A percentile compares a stretch with the other conserved stretches of the same genome.
phyloP scores from a whole-genome alignment of 225 moss, liverwort and hornwort species.

The Ulota crispa region DNA sequence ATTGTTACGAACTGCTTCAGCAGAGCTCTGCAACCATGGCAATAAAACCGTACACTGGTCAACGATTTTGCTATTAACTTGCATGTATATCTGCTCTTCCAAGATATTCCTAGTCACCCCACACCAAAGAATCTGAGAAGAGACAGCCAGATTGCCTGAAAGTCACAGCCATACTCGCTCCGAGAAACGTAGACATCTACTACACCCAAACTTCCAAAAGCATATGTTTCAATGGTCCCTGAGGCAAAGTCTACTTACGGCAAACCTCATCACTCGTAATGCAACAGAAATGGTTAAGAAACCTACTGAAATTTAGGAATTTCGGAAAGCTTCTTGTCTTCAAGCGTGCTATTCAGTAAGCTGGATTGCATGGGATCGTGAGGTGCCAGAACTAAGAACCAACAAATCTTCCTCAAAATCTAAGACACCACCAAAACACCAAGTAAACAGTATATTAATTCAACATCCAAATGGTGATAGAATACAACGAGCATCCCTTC shows the following conservation, averaged over 20 bases:
- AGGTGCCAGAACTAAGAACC: constrained; percentile 90
- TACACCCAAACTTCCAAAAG: not conserved
- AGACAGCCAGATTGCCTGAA: not conserved
- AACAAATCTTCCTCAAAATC: constrained; percentile 94
- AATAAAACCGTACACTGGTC: not conserved
- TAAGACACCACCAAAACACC: constrained; percentile 40
- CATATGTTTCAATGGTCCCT: not conserved
- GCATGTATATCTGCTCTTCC: constrained; percentile 17
- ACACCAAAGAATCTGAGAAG: constrained; percentile 40
- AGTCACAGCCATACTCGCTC: not conserved
- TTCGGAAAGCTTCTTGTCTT: constrained; percentile 96
- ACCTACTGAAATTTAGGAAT: constrained; percentile 92
- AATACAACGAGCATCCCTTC: not conserved
- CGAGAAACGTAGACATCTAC: not conserved
- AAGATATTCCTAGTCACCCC: not conserved
- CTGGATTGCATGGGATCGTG: constrained; percentile 97
- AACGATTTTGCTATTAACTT: not conserved
- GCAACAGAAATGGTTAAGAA: not conserved
- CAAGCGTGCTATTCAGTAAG: constrained; percentile 85
- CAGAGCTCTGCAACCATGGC: constrained; percentile 61
- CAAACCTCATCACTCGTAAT: constrained; percentile 4
- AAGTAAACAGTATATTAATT: constrained; percentile 20
- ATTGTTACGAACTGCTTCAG: constrained; percentile 87
- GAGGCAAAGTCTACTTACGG: not conserved
- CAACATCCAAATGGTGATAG: not conserved